These are phyloP conservation scores for Trichoderma asperellum DNA, from an alignment of 2,329 filamentous ascomycete genomes.

Conservation along the genomic window DNA sequence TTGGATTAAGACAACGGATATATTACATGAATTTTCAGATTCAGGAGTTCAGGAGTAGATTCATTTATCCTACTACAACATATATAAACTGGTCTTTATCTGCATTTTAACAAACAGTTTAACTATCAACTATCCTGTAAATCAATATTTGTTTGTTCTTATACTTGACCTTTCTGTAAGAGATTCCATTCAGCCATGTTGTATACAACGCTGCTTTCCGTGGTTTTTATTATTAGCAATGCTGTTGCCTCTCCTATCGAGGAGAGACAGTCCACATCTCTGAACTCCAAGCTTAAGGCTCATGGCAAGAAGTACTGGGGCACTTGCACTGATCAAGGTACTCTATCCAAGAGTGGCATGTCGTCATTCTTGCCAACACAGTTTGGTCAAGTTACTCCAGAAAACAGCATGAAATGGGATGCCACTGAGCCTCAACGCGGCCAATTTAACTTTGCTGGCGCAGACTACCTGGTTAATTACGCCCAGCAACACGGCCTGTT, in stretches of 20 bases:
- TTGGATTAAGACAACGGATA: neutral
- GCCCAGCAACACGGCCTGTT: neutral
- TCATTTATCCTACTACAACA: too few relatives aligned
- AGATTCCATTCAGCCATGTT: neutral
- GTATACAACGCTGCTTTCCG: neutral
- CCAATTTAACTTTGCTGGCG: neutral
- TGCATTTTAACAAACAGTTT: neutral
- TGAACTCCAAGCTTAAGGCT: conserved; percentile 5
- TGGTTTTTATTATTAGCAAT: neutral
- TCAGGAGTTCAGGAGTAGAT: neutral
- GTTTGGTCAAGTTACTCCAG: neutral
- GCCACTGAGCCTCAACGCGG: neutral
- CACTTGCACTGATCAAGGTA: neutral
- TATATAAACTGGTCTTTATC: neutral
- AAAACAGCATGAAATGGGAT: conserved; percentile 17
- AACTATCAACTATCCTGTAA: neutral
- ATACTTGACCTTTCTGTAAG: neutral
- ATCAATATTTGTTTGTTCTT: neutral
- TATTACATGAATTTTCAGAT: neutral
- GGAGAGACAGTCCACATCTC: conserved; percentile 1
- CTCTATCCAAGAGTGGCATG: conserved; percentile 12
- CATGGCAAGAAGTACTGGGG: conserved; percentile 13
- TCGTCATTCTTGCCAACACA: conserved; percentile 1
- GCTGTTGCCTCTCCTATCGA: neutral
- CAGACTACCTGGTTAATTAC: neutral